Evolutionary conservation across 176 grass and related monocot species (phyloP).

Genomic region (Ampelocalamus luodianensis): DNA sequence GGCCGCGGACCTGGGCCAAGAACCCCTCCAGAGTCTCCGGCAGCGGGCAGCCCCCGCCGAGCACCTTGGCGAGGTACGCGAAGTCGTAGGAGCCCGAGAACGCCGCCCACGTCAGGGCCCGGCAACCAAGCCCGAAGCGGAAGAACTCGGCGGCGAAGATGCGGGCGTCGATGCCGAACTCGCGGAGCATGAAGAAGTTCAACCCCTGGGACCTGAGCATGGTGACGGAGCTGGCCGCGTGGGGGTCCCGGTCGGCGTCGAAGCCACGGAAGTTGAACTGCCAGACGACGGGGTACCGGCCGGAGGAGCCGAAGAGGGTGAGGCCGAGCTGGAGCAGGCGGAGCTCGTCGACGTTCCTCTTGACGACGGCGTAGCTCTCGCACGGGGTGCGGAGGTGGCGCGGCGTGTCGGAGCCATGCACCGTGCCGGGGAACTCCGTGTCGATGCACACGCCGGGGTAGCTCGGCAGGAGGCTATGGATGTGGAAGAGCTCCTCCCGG

Average conservation of each 20-base stretch:
- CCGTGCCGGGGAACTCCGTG: slow-evolving; percentile 52
- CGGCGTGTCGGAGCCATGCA: slow-evolving; percentile 33
- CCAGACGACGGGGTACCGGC: slow-evolving; percentile 40
- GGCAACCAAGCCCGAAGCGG: slow-evolving; percentile 15
- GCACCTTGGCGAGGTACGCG: slow-evolving; percentile 45
- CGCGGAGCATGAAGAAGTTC: not conserved
- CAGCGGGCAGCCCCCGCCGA: not conserved
- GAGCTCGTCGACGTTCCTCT: slow-evolving; percentile 43
- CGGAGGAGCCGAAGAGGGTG: slow-evolving; percentile 22
- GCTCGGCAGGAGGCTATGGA: not conserved
- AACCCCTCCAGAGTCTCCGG: slow-evolving; percentile 43
- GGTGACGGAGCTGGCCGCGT: slow-evolving; percentile 31
- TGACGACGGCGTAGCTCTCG: slow-evolving; percentile 42
- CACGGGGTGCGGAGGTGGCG: slow-evolving; percentile 31
- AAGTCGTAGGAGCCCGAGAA: slow-evolving; percentile 59
- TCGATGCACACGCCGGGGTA: slow-evolving; percentile 45
- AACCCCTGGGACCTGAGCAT: slow-evolving; percentile 51
- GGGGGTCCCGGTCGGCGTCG: slow-evolving; percentile 21
- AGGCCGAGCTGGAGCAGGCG: slow-evolving; percentile 50
- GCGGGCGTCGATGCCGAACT: not conserved
- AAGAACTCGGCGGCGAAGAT: slow-evolving; percentile 34
- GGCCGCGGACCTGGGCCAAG: not conserved
- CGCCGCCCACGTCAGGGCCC: not conserved
- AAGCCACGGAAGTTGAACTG: slow-evolving; percentile 60
- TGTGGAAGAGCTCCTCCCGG: not conserved